These are phyloP conservation scores for Didymosphaeria variabile DNA, from an alignment of 2,329 filamentous ascomycete genomes.

Conservation along the genomic window DNA sequence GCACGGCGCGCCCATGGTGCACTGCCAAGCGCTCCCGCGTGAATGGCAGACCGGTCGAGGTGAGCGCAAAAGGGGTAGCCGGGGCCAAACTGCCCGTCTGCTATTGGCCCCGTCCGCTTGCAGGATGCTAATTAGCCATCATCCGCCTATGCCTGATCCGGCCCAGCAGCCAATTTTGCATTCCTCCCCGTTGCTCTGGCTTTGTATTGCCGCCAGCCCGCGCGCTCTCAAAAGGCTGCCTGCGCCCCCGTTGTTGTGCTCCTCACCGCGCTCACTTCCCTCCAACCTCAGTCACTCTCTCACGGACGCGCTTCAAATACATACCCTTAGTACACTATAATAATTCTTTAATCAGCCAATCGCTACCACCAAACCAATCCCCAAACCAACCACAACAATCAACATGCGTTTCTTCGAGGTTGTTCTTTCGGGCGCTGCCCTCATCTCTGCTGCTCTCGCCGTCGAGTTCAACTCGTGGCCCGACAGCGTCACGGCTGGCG, in stretches of 20 bases:
- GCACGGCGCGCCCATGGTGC: conserved; percentile 19
- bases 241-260: conserved; percentile 24
- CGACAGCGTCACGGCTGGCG: conserved; percentile 57
- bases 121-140: conserved; percentile 17
- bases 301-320: conserved; percentile 17
- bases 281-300: conserved; percentile 38
- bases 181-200: conserved; percentile 45
- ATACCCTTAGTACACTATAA: conserved; percentile 26
- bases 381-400: conserved; percentile 18
- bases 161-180: conserved; percentile 38
- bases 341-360: conserved; percentile 27
- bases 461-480: conserved; percentile 61
- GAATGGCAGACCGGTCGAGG: conserved; percentile 15
- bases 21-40: conserved; percentile 19
- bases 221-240: conserved; percentile 32
- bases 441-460: conserved; percentile 55
- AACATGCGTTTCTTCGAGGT: conserved; percentile 63
- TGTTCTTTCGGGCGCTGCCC: conserved; percentile 55
- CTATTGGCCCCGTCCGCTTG: conserved; percentile 24
- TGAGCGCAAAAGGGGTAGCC: conserved; percentile 25
- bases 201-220: conserved; percentile 31
- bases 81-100: conserved; percentile 11
- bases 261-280: conserved; percentile 26
- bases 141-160: conserved; percentile 8
- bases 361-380: conserved; percentile 8